Evolutionary conservation across 768 basidiomycete genomes (phyloP).

Genomic region (Kwoniella newhampshirensis): DNA sequence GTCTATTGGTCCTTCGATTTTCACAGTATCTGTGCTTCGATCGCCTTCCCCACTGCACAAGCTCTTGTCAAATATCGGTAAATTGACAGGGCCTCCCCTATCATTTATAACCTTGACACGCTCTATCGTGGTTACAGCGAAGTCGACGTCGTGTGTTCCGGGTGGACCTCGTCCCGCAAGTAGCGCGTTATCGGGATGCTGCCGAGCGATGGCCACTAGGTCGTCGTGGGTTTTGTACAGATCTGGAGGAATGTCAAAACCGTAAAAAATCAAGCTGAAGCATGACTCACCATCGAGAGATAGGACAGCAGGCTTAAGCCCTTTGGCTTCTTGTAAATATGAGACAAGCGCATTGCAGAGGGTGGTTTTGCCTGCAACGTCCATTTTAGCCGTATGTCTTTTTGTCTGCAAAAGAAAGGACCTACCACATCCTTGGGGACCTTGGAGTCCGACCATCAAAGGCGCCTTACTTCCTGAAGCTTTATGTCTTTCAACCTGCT

Average conservation of each 20-base stretch:
- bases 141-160: constrained; percentile 79
- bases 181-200: constrained; percentile 64
- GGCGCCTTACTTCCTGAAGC: constrained; percentile 54
- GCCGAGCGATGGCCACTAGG: constrained; percentile 61
- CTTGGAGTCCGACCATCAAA: constrained; percentile 82
- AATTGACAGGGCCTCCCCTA: constrained; percentile 2
- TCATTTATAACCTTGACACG: constrained; percentile 58
- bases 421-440: constrained; percentile 80
- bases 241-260: constrained; percentile 61
- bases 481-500: constrained; percentile 26
- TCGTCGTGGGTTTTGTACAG: constrained; percentile 74
- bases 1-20: constrained; percentile 63
- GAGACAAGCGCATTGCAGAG: constrained; percentile 63
- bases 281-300: constrained; percentile 51
- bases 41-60: constrained; percentile 79
- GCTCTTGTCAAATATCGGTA: constrained; percentile 80
- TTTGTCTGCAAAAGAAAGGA: not conserved
- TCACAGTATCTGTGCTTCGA: constrained; percentile 59
- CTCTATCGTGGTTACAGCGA: constrained; percentile 62
- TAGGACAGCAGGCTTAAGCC: constrained; percentile 42
- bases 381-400: not conserved
- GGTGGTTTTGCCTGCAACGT: constrained; percentile 68
- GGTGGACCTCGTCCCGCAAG: constrained; percentile 85
- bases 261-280: constrained; percentile 63
- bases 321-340: constrained; percentile 46